Evolutionary conservation across 441 rosid species (phyloP), one percentile per base, ranked within the genome.

Genomic region (Arabidopsis hybrid): DNA sequence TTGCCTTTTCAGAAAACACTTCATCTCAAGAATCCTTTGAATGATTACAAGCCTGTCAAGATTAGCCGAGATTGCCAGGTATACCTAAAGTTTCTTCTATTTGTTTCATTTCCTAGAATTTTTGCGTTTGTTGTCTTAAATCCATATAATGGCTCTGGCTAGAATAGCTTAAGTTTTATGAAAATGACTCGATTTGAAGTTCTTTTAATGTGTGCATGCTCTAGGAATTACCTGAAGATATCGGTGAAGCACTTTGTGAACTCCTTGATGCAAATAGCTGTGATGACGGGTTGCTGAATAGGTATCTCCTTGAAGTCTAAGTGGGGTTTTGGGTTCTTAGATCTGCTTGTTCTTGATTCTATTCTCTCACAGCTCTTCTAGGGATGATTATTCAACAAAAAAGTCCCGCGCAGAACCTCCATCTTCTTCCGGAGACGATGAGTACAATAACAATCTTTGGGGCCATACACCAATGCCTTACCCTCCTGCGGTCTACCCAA

Each of bases 51-150:
- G 77, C 97, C 97, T 78, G 97, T 95, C 77, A 95, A 95, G 87
- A 95, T 95, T 79, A 95, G 99, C 85, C 85, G 99, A 76, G 99
- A 95, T 72, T 92, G 99, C 62, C 99, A 92, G 99, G 97, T 95
- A 71, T 64, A 72, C 58, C 45, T 39, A 60, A 13, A 7, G 11
- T 70, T 21, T 38, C 73, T 66, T 46, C 45, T 50, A 31, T 68
- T 42, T 59, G 49, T 53, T 26, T 53, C 26, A 21, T 34, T 58
- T 59, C 32, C 60, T 50, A 61, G 13, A 39, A 50, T 36, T 68
- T 72, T 67, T 5, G 32, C 10, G 43, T 43, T 16, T 21, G 3
- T 46, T 65, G 38, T 43, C 46, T 0, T 16, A 53, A 31, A 32
- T 52, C 63, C 43, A 55, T 35, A 6, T 38, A 58, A 8, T 49